Percentiles rank a stretch among this genome's conserved stretches.
These are phyloP conservation scores for Colletotrichum costaricense DNA, from an alignment of 2,329 filamentous ascomycete genomes.

Conservation along the genomic window DNA sequence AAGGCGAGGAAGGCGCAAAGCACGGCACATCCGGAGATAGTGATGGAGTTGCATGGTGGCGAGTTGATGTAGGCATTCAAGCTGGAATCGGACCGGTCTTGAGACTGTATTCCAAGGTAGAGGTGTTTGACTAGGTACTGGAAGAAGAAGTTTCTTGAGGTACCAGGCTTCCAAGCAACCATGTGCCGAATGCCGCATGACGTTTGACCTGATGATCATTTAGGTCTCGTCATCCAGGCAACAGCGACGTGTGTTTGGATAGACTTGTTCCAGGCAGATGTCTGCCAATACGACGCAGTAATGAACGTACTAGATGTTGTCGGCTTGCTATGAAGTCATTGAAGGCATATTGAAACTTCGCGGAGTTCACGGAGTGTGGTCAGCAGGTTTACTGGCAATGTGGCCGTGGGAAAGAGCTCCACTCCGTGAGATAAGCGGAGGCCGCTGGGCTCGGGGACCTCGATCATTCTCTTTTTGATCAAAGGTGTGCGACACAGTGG, in stretches of 20 bases:
- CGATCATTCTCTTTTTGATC: background rate
- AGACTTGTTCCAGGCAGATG: background rate
- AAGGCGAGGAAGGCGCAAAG: too few species aligned
- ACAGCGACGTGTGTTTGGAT: background rate
- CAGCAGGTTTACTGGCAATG: background rate
- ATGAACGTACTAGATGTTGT: background rate
- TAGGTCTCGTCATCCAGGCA: background rate
- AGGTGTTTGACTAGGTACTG: background rate
- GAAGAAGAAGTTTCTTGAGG: background rate
- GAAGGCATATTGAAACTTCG: background rate
- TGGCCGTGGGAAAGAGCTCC: background rate
- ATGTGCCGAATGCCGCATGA: background rate
- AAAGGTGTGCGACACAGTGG: background rate
- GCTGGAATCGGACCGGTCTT: background rate
- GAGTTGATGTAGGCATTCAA: too few species aligned
- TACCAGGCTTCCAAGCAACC: background rate
- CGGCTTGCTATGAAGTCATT: background rate
- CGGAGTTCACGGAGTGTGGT: slow-evolving; percentile 11
- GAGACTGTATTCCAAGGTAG: background rate
- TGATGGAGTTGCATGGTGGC: background rate
- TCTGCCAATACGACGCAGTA: background rate
- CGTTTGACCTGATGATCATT: background rate
- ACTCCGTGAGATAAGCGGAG: slow-evolving; percentile 10
- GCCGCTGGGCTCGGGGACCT: background rate
- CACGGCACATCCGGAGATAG: background rate